A percentile compares a stretch with the other conserved stretches of the same genome.
Conservation (phyloP, 2,329 filamentous ascomycete genomes). For the Aspergillus fischeri region DNA sequence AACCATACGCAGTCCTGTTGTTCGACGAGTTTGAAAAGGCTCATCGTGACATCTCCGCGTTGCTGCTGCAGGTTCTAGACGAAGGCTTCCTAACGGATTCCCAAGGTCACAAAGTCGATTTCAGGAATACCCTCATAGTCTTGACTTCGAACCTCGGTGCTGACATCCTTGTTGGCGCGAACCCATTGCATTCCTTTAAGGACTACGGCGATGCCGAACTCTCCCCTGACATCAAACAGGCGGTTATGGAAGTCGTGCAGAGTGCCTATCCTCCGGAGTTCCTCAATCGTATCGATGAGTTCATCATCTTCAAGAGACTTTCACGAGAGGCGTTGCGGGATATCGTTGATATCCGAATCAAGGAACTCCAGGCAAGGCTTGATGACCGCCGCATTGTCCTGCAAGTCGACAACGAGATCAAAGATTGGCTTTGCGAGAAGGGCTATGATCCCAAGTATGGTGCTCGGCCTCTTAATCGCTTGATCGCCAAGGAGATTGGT, state of each 20-base stretch:
- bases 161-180: constrained; percentile 76
- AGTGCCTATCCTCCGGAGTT: constrained; percentile 81
- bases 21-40: constrained; percentile 99
- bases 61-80: constrained; percentile 90
- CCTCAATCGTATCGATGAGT: constrained; percentile 92
- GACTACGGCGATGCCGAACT: constrained; percentile 65
- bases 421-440: constrained; percentile 79
- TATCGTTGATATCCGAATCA: constrained; percentile 88
- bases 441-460: constrained; percentile 92
- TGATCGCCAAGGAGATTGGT: constrained; percentile 85
- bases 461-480: constrained; percentile 81
- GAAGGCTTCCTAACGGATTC: constrained; percentile 94
- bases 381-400: constrained; percentile 81
- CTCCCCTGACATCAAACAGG: constrained; percentile 65
- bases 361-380: constrained; percentile 76
- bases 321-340: constrained; percentile 74
- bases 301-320: constrained; percentile 91
- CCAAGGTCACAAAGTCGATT: constrained; percentile 95
- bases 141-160: constrained; percentile 94
- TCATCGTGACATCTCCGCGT: constrained; percentile 86
- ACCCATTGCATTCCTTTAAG: constrained; percentile 61
- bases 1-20: constrained; percentile 89
- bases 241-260: constrained; percentile 85
- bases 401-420: constrained; percentile 65
- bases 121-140: constrained; percentile 93